Percentiles rank a stretch among this genome's conserved stretches.
phyloP scores from a whole-genome alignment of 106 monocot species.

The Narthecium ossifragum region DNA sequence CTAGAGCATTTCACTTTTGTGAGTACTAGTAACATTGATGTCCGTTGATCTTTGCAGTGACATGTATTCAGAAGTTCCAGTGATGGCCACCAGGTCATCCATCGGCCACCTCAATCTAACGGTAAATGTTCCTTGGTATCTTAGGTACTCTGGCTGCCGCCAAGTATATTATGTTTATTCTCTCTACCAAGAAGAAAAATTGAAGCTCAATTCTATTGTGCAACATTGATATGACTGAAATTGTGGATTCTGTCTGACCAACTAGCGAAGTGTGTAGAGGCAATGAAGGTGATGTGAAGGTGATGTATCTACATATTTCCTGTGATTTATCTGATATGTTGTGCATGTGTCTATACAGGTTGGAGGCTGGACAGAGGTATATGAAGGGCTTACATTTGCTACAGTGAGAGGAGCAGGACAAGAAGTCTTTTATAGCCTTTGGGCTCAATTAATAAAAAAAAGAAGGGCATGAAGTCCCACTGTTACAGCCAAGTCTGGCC shows the following conservation, averaged over 20 bases:
- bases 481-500: constrained; percentile 70
- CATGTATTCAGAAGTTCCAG: constrained; percentile 91
- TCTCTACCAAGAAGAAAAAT: no score
- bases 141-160: constrained; percentile 76
- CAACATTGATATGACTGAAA: no score
- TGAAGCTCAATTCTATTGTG: not conserved
- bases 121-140: constrained; percentile 81
- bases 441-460: no score
- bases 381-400: constrained; percentile 77
- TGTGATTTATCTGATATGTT: not conserved
- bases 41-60: constrained; percentile 50
- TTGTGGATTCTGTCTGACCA: no score
- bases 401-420: constrained; percentile 85
- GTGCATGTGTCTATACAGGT: no score
- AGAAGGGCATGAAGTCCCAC: constrained; percentile 87
- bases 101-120: constrained; percentile 69
- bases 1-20: not conserved
- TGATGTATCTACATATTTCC: not conserved
- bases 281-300: no score
- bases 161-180: constrained; percentile 51
- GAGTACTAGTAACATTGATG: not conserved
- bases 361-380: constrained; percentile 86
- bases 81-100: constrained; percentile 85
- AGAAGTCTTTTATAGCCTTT: no score
- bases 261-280: no score